Evolutionary conservation across 495 filamentous ascomycete genomes (phyloP).

Genomic region (Cenococcum geophilum): DNA sequence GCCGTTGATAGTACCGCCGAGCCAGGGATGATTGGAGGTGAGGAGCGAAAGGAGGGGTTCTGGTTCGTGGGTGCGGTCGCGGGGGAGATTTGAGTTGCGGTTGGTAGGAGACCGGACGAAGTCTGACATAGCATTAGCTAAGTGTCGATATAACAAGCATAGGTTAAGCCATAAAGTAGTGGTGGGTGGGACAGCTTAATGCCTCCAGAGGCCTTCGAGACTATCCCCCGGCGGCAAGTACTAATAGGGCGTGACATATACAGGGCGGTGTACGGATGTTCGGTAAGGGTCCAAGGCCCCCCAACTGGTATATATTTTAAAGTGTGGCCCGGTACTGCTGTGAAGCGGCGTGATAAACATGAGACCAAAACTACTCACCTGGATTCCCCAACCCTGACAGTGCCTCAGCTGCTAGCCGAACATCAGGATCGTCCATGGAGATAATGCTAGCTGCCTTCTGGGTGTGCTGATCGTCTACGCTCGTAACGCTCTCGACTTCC

Average conservation of each 20-base stretch:
- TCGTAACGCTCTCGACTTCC: not conserved
- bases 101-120: constrained; percentile 49
- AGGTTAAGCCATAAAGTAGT: not conserved
- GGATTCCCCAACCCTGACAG: constrained; percentile 70
- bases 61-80: constrained; percentile 39
- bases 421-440: constrained; percentile 78
- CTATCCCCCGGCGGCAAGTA: constrained; percentile 8
- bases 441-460: constrained; percentile 35
- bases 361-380: constrained; percentile 47
- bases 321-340: not conserved
- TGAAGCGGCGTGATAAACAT: constrained; percentile 20
- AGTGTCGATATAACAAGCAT: not conserved
- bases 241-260: not conserved
- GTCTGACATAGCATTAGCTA: constrained; percentile 38
- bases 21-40: constrained; percentile 69
- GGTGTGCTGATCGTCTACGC: not conserved
- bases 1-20: constrained; percentile 72
- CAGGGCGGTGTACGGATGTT: not conserved
- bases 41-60: constrained; percentile 77
- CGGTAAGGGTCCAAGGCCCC: not conserved
- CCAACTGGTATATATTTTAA: not conserved
- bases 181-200: constrained; percentile 2
- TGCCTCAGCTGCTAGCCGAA: constrained; percentile 75
- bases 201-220: not conserved
- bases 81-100: constrained; percentile 40